Conservation (phyloP, 306 rosid genomes). For the Pyrus pyrifolia region DNA sequence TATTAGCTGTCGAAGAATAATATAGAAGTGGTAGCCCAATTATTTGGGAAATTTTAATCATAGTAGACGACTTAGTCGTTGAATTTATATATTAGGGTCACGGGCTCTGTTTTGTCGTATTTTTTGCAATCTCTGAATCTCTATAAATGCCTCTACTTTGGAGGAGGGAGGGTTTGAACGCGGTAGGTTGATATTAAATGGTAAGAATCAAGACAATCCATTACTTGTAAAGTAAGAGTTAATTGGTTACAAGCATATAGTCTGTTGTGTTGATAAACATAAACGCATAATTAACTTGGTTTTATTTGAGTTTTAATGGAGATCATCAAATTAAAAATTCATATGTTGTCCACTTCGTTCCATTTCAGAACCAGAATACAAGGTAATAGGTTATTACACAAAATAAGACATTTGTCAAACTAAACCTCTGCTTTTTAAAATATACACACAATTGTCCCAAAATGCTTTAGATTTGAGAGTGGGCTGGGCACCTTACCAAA, state of each 20-base stretch:
- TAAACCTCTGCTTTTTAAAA: not conserved
- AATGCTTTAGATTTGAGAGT: not conserved
- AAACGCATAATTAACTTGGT: not conserved
- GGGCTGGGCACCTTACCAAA: not conserved
- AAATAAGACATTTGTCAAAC: not conserved
- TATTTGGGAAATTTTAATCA: constrained; percentile 1
- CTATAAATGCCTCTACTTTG: not conserved
- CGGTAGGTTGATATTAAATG: no score
- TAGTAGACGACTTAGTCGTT: not conserved
- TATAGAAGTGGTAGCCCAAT: not conserved
- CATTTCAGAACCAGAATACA: no score
- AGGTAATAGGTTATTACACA: not conserved
- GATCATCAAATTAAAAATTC: not conserved
- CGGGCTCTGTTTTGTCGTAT: no score
- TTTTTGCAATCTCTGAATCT: no score
- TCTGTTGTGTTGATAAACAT: no score
- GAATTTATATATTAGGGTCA: not conserved
- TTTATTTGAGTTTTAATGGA: not conserved
- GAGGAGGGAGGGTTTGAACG: no score
- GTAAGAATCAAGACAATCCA: not conserved
- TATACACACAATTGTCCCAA: not conserved
- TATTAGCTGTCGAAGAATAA: constrained; percentile 7
- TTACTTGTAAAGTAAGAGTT: not conserved
- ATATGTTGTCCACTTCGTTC: not conserved
- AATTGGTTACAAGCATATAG: not conserved